phyloP scores from a whole-genome alignment of 805 yeast species.

The Yarrowia bubula region DNA sequence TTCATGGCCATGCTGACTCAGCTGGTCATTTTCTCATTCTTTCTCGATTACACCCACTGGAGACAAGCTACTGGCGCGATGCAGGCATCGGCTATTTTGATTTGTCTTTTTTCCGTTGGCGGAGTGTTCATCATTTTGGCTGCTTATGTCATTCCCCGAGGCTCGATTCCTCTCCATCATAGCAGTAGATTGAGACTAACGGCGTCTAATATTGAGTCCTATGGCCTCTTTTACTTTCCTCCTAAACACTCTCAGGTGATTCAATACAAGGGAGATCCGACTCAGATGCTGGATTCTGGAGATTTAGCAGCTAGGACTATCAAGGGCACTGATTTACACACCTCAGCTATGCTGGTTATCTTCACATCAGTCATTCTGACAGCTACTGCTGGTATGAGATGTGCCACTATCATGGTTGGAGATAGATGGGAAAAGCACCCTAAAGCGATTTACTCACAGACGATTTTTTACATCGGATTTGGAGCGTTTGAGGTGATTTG shows the following conservation, averaged over 20 bases:
- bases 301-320: slow-evolving; percentile 46
- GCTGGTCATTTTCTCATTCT: slow-evolving; percentile 57
- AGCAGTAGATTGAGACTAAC: slow-evolving; percentile 42
- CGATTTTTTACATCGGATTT: slow-evolving; percentile 63
- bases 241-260: slow-evolving; percentile 45
- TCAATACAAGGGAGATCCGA: slow-evolving; percentile 47
- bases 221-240: slow-evolving; percentile 53
- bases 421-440: slow-evolving; percentile 27
- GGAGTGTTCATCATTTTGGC: slow-evolving; percentile 50
- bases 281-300: slow-evolving; percentile 28
- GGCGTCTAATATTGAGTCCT: slow-evolving; percentile 77
- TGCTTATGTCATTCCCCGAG: slow-evolving; percentile 57
- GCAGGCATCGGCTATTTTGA: slow-evolving; percentile 50
- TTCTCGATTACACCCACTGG: slow-evolving; percentile 47
- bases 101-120: slow-evolving; percentile 51
- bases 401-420: slow-evolving; percentile 36
- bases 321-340: slow-evolving; percentile 37
- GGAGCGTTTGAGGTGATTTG: slow-evolving; percentile 63
- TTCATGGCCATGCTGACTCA: slow-evolving; percentile 67
- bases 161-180: slow-evolving; percentile 40
- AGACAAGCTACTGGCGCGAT: slow-evolving; percentile 54
- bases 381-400: slow-evolving; percentile 37
- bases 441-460: slow-evolving; percentile 47
- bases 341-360: slow-evolving; percentile 45
- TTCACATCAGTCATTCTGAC: slow-evolving; percentile 32